Percentiles rank a stretch among this genome's conserved stretches.
Conservation (phyloP, 192 early-diverging fungal species). For the Gaertneriomyces semiglobifer region DNA sequence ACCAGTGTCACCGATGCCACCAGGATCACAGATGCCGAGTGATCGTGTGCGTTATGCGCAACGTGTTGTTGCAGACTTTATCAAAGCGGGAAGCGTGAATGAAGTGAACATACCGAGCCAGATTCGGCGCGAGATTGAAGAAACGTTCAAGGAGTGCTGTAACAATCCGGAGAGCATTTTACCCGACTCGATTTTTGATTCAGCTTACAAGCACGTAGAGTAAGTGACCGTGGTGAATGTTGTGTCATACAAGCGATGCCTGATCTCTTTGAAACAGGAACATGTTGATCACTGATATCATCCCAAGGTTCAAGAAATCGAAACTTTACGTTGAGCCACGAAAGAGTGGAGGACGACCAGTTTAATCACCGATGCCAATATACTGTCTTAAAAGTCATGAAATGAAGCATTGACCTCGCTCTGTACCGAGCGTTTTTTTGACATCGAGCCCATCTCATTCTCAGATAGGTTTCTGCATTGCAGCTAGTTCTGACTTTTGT, state of each 20-base stretch:
- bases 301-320: slow-evolving; percentile 19
- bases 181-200: slow-evolving; percentile 8
- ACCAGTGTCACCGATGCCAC: too few species aligned
- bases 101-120: slow-evolving; percentile 23
- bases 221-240: not conserved
- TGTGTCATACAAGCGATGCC: not conserved
- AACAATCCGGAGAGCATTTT: not conserved
- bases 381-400: too few species aligned
- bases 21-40: not conserved
- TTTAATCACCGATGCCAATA: too few species aligned
- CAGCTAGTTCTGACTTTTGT: too few species aligned
- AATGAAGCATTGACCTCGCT: too few species aligned
- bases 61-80: slow-evolving; percentile 3
- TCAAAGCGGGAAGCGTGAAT: slow-evolving; percentile 10
- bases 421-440: too few species aligned
- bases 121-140: slow-evolving; percentile 8
- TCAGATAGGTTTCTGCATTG: too few species aligned
- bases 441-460: too few species aligned
- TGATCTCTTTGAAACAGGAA: slow-evolving; percentile 2
- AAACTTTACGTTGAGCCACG: slow-evolving; percentile 16
- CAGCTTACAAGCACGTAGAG: slow-evolving; percentile 18
- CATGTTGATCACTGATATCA: slow-evolving; percentile 23
- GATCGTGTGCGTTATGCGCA: slow-evolving; percentile 11
- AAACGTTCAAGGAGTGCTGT: slow-evolving; percentile 5
- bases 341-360: not conserved